Conservation (phyloP, 352 stramenopile genomes). For the Globisporangium abappressorium region DNA sequence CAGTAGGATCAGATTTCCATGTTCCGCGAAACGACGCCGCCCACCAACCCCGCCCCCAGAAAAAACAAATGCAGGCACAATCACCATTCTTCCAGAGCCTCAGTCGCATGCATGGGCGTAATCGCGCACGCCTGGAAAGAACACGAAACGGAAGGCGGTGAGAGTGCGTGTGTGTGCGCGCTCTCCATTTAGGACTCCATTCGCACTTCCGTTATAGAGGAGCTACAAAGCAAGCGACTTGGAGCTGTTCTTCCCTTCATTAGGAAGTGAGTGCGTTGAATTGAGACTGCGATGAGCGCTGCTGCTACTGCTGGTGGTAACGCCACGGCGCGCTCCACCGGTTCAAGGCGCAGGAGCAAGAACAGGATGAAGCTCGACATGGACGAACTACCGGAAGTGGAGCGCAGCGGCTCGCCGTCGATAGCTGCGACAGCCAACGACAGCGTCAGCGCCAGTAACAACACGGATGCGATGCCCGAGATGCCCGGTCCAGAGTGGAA, state of each 20-base stretch:
- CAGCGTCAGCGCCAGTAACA: neutral
- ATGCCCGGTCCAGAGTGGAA: slow-evolving; percentile 9
- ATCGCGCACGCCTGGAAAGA: neutral
- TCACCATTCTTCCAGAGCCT: neutral
- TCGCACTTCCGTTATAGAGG: slow-evolving; percentile 4
- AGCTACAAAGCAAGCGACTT: slow-evolving; percentile 19
- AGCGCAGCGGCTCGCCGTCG: neutral
- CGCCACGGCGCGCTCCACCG: slow-evolving; percentile 12
- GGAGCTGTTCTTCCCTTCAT: too few relatives aligned
- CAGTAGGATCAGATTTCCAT: too few relatives aligned
- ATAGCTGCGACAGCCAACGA: neutral
- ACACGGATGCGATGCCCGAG: slow-evolving; percentile 6
- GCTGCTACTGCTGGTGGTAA: neutral
- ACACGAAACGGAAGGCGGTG: slow-evolving; percentile 2
- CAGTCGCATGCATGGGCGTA: neutral
- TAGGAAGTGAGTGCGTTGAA: neutral
- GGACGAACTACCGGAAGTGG: slow-evolving; percentile 1
- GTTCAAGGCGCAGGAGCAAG: slow-evolving; percentile 20
- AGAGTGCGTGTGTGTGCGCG: neutral
- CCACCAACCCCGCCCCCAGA: neutral
- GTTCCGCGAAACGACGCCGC: slow-evolving; percentile 18
- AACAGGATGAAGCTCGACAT: slow-evolving; percentile 25
- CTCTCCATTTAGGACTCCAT: neutral
- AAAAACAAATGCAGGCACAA: neutral
- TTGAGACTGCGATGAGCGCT: slow-evolving; percentile 3